These are phyloP conservation scores for Alternaria gaisen DNA, from an alignment of 2,329 filamentous ascomycete species.

Conservation along the genomic window DNA sequence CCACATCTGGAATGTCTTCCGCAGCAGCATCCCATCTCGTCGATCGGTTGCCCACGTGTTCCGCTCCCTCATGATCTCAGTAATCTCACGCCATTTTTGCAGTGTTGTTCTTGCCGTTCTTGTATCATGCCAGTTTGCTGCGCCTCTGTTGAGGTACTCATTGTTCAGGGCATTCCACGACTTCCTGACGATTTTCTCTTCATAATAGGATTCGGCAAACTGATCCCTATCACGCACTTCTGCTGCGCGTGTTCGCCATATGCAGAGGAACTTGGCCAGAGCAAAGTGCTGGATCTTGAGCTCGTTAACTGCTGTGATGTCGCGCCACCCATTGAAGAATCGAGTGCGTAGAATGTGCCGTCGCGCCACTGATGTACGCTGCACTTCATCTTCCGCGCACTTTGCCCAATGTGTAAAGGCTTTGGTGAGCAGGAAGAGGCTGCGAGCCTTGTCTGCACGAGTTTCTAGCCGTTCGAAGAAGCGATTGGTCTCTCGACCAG, in stretches of 20 bases:
- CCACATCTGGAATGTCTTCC: conserved; percentile 37
- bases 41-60: conserved; percentile 34
- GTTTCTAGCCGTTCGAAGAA: conserved; percentile 66
- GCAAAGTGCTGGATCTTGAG: conserved; percentile 62
- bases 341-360: conserved; percentile 74
- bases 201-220: conserved; percentile 40
- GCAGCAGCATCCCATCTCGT: conserved; percentile 34
- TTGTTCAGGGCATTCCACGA: conserved; percentile 51
- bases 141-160: conserved; percentile 46
- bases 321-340: conserved; percentile 74
- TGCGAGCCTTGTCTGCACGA: conserved; percentile 69
- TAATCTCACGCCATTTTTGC: conserved; percentile 39
- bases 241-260: conserved; percentile 60
- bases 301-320: conserved; percentile 70
- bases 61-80: conserved; percentile 37
- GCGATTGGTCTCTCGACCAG: conserved; percentile 57
- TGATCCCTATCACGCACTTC: conserved; percentile 48
- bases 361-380: conserved; percentile 72
- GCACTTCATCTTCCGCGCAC: conserved; percentile 69
- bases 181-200: conserved; percentile 44
- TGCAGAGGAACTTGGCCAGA: conserved; percentile 62
- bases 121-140: conserved; percentile 43
- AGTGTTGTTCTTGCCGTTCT: conserved; percentile 39
- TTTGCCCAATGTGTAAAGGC: conserved; percentile 75
- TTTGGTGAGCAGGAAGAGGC: conserved; percentile 71